Evolutionary conservation across 1,284 basidiomycete species (phyloP).

Genomic region (Schizophyllum commune): DNA sequence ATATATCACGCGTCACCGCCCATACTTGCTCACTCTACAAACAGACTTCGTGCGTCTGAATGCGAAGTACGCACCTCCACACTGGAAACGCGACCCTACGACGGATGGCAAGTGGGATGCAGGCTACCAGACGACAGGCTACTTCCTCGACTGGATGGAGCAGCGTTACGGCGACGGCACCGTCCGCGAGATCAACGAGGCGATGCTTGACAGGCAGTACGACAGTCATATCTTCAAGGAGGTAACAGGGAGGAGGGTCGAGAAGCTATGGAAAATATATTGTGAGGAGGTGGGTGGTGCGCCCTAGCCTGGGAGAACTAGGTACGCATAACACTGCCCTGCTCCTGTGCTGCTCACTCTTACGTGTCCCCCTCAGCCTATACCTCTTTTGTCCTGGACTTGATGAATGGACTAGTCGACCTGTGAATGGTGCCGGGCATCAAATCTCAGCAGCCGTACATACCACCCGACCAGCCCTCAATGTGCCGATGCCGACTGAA

Average conservation of each 20-base stretch:
- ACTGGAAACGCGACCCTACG: constrained; percentile 40
- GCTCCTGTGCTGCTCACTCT: background rate
- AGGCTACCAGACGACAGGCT: constrained; percentile 63
- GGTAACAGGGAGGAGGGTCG: constrained; percentile 42
- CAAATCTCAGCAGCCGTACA: background rate
- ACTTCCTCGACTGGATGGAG: constrained; percentile 69
- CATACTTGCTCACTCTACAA: background rate
- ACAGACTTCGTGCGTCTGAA: constrained; percentile 64
- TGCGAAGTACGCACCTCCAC: constrained; percentile 50
- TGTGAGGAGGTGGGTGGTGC: constrained; percentile 27
- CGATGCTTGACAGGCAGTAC: constrained; percentile 42
- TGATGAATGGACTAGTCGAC: background rate
- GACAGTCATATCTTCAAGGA: constrained; percentile 42
- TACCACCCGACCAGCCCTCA: too few relatives aligned
- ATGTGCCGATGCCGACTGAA: too few relatives aligned
- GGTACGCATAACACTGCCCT: background rate
- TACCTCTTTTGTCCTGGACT: background rate
- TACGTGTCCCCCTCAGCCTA: background rate
- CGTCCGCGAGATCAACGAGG: constrained; percentile 46
- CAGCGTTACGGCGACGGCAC: constrained; percentile 42
- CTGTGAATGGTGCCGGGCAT: background rate
- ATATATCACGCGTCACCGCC: background rate
- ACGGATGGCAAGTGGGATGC: constrained; percentile 55
- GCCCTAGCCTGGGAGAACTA: background rate
- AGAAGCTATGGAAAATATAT: constrained; percentile 50